A percentile compares a stretch with the other conserved stretches of the same genome.
Evolutionary conservation across 257 asterid genomes (phyloP).

Genomic region (Forsythia suspensa): DNA sequence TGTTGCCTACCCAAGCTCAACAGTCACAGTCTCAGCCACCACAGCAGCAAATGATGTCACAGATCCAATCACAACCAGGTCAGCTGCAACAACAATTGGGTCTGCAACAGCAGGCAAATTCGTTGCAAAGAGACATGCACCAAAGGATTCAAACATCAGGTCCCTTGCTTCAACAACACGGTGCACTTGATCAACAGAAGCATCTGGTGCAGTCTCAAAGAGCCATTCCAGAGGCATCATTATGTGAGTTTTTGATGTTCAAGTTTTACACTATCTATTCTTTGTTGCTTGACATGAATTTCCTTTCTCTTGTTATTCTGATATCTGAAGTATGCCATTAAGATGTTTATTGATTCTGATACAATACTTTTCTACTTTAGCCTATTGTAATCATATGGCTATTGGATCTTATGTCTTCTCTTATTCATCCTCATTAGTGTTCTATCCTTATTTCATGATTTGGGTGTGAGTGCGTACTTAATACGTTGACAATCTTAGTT

Average conservation of each 20-base stretch:
- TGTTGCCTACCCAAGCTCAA: constrained; percentile 76
- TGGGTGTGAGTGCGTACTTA: not conserved
- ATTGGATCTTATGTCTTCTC: not conserved
- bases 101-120: constrained; percentile 71
- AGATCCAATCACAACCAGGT: constrained; percentile 82
- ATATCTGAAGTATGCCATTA: not conserved
- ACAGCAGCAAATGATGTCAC: constrained; percentile 87
- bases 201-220: constrained; percentile 79
- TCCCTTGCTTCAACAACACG: constrained; percentile 79
- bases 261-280: constrained; percentile 14
- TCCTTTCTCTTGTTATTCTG: constrained; percentile 1
- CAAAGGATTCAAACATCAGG: constrained; percentile 78
- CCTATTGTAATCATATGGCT: not conserved
- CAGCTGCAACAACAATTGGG: constrained; percentile 75
- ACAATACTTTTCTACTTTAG: not conserved
- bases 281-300: constrained; percentile 6
- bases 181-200: constrained; percentile 73
- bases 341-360: not conserved
- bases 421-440: not conserved
- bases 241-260: constrained; percentile 51
- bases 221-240: constrained; percentile 64
- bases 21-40: constrained; percentile 68
- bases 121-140: constrained; percentile 71
- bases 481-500: not conserved
- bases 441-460: not conserved